Conservation (phyloP, 805 yeast species). For the Suhomyces sp. region DNA sequence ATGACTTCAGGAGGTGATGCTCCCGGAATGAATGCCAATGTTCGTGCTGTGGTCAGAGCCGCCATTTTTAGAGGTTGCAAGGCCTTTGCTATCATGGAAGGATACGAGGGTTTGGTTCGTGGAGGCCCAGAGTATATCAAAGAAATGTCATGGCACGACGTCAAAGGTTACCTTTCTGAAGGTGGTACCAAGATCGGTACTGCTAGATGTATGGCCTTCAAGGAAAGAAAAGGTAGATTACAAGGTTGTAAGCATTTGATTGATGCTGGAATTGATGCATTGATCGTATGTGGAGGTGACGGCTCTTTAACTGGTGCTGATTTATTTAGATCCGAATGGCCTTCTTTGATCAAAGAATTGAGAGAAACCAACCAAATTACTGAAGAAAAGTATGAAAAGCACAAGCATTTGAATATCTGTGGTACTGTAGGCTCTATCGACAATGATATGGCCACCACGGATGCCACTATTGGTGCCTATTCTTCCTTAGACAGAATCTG, state of each 20-base stretch:
- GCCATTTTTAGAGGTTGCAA: constrained; percentile 88
- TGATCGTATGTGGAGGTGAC: constrained; percentile 97
- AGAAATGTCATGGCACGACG: constrained; percentile 90
- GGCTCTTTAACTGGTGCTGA: constrained; percentile 99
- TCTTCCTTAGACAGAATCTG: constrained; percentile 92
- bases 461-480: constrained; percentile 94
- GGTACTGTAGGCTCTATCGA: constrained; percentile 97
- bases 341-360: constrained; percentile 75
- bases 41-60: constrained; percentile 91
- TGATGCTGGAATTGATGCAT: constrained; percentile 85
- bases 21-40: constrained; percentile 97
- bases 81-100: constrained; percentile 88
- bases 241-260: constrained; percentile 83
- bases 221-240: constrained; percentile 81
- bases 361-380: constrained; percentile 56
- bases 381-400: constrained; percentile 54
- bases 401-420: constrained; percentile 76
- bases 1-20: constrained; percentile 99
- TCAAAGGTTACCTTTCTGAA: constrained; percentile 85
- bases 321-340: constrained; percentile 92
- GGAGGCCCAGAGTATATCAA: constrained; percentile 76
- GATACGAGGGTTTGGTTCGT: constrained; percentile 86
- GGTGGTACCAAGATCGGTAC: constrained; percentile 98
- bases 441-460: constrained; percentile 97
- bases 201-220: constrained; percentile 85